Conservation (phyloP, 2,329 filamentous ascomycete species). For the Cladophialophora carrionii region DNA sequence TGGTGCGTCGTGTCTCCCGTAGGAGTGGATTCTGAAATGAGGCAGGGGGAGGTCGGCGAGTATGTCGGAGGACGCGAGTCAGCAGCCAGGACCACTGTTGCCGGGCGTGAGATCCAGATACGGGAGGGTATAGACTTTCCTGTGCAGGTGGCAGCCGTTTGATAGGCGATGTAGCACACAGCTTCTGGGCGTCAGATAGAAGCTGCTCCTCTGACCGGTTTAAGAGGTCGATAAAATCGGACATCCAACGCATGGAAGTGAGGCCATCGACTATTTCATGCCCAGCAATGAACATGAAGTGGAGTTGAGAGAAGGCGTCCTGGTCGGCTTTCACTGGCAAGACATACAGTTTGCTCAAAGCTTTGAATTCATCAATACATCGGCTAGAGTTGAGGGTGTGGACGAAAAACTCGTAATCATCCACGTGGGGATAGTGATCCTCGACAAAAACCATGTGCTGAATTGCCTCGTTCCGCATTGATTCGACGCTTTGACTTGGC, state of each 20-base stretch:
- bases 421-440: constrained; percentile 25
- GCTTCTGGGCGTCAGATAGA: constrained; percentile 1
- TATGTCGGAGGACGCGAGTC: constrained; percentile 34
- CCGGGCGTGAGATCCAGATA: constrained; percentile 25
- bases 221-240: constrained; percentile 31
- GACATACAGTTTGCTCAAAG: constrained; percentile 32
- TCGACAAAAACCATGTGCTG: constrained; percentile 27
- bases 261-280: constrained; percentile 37
- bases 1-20: constrained; percentile 12
- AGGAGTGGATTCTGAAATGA: constrained; percentile 36
- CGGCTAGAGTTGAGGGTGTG: constrained; percentile 35
- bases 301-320: constrained; percentile 14
- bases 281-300: constrained; percentile 29
- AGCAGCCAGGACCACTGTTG: constrained; percentile 36
- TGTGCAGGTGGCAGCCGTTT: constrained; percentile 34
- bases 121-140: constrained; percentile 34
- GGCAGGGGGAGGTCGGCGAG: constrained; percentile 26
- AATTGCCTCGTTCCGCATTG: constrained; percentile 21
- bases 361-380: constrained; percentile 24
- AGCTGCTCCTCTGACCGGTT: constrained; percentile 24
- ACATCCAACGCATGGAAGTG: constrained; percentile 33
- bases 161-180: constrained; percentile 15
- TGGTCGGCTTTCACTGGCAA: constrained; percentile 23
- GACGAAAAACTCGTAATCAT: constrained; percentile 32
- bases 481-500: constrained; percentile 6